A percentile compares a stretch with the other conserved stretches of the same genome.
These are phyloP conservation scores for Hemileccinum rubropunctum DNA, from an alignment of 768 basidiomycete species.

Conservation along the genomic window DNA sequence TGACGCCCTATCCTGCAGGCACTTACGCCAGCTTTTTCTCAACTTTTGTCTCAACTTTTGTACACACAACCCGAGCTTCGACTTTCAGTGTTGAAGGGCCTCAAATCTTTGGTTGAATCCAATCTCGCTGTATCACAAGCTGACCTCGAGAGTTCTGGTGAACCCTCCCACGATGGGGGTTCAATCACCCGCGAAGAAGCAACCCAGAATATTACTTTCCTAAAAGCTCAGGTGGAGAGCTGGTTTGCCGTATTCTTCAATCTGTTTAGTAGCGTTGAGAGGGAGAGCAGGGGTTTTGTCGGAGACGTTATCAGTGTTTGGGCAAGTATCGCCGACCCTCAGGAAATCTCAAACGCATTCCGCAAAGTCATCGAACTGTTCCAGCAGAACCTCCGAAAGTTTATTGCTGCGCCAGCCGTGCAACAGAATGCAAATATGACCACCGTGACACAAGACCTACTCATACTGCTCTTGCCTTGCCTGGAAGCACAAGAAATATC, in stretches of 20 bases:
- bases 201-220: conserved; percentile 61
- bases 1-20: conserved; percentile 43
- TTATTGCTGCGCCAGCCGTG: conserved; percentile 32
- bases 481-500: conserved; percentile 60
- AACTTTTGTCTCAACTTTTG: conserved; percentile 89
- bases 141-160: conserved; percentile 29
- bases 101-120: conserved; percentile 81
- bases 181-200: conserved; percentile 58
- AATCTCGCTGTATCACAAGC: conserved; percentile 52
- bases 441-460: conserved; percentile 76
- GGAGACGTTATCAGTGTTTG: conserved; percentile 89
- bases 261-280: conserved; percentile 84
- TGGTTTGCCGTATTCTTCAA: conserved; percentile 97
- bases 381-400: conserved; percentile 54
- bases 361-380: conserved; percentile 72
- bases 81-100: conserved; percentile 73
- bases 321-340: conserved; percentile 72
- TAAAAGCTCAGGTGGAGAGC: conserved; percentile 80
- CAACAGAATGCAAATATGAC: conserved; percentile 43
- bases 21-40: conserved; percentile 73
- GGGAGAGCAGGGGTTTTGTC: conserved; percentile 70
- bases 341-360: conserved; percentile 83
- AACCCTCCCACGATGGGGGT: conserved; percentile 24
- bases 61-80: conserved; percentile 87
- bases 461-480: conserved; percentile 78